A percentile compares a stretch with the other conserved stretches of the same genome.
These are phyloP conservation scores for Wilcoxina mikolae DNA, from an alignment of 495 filamentous ascomycete genomes.

Conservation along the genomic window DNA sequence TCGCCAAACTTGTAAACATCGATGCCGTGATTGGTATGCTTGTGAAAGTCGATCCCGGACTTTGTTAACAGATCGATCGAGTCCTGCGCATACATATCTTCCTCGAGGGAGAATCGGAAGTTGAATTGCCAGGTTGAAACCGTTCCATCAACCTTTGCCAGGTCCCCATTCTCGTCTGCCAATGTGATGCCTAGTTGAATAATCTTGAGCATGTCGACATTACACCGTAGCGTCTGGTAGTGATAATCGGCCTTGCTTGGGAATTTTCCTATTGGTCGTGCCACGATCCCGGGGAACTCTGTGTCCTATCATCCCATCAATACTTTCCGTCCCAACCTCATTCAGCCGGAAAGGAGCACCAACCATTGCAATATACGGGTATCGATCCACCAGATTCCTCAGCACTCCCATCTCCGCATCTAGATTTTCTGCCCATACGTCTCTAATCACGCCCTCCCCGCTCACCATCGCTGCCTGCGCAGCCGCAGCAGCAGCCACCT, in stretches of 20 bases:
- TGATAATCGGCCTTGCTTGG: conserved; percentile 92
- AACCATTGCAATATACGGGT: conserved; percentile 95
- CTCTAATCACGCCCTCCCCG: conserved; percentile 45
- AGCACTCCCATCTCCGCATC: conserved; percentile 75
- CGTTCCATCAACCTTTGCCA: conserved; percentile 49
- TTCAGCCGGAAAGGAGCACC: conserved; percentile 22
- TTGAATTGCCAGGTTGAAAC: conserved; percentile 96
- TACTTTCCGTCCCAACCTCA: background rate
- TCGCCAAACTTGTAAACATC: conserved; percentile 77
- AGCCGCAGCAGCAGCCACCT: conserved; percentile 35
- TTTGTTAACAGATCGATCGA: conserved; percentile 78
- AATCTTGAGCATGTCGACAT: conserved; percentile 91
- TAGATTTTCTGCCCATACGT: conserved; percentile 87
- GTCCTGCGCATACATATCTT: conserved; percentile 91
- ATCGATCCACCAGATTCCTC: conserved; percentile 67
- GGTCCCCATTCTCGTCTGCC: conserved; percentile 72
- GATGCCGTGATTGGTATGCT: conserved; percentile 77
- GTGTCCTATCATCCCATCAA: conserved; percentile 54
- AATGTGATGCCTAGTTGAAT: conserved; percentile 92
- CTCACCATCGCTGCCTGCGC: conserved; percentile 41
- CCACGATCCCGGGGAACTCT: conserved; percentile 92
- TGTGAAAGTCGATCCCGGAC: conserved; percentile 73
- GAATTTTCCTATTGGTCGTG: conserved; percentile 86
- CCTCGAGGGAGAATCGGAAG: conserved; percentile 84
- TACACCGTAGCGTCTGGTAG: conserved; percentile 92